Conservation (phyloP, 257 asterid species). For the Gentiana straminea region DNA sequence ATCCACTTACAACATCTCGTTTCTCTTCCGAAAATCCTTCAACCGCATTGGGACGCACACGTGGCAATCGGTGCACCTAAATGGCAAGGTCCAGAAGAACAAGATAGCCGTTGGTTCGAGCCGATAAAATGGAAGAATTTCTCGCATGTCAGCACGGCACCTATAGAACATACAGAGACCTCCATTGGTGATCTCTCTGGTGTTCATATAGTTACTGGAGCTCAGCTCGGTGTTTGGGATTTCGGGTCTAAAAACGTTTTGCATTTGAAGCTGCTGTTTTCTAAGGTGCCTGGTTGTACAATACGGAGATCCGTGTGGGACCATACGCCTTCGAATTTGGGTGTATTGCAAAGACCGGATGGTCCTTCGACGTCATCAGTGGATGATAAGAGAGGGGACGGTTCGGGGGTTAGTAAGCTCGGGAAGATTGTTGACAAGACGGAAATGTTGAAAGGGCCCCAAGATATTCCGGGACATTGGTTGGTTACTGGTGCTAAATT, state of each 20-base stretch:
- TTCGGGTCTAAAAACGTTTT: conserved; percentile 82
- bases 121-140: conserved; percentile 96
- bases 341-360: conserved; percentile 36
- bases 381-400: conserved; percentile 34
- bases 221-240: conserved; percentile 97
- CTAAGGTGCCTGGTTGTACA: conserved; percentile 95
- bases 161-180: conserved; percentile 79
- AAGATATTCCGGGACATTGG: conserved; percentile 97
- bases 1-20: conserved; percentile 83
- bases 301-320: conserved; percentile 98
- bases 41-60: conserved; percentile 96
- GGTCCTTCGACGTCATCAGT: conserved; percentile 48
- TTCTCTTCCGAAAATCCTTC: conserved; percentile 92
- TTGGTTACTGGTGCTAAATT: conserved; percentile 98
- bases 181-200: conserved; percentile 96
- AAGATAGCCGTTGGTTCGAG: conserved; percentile 98
- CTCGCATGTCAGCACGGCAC: conserved; percentile 96
- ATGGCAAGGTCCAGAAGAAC: conserved; percentile 99
- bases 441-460: conserved; percentile 98
- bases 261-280: conserved; percentile 87
- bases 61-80: conserved; percentile 93
- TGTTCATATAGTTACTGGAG: conserved; percentile 87
- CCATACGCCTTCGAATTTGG: conserved; percentile 68
- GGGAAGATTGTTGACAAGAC: conserved; percentile 84
- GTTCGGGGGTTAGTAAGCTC: conserved; percentile 54